A percentile compares a stretch with the other conserved stretches of the same genome.
phyloP scores from a whole-genome alignment of 2,329 filamentous ascomycete species.

The Fusarium heterosporum region DNA sequence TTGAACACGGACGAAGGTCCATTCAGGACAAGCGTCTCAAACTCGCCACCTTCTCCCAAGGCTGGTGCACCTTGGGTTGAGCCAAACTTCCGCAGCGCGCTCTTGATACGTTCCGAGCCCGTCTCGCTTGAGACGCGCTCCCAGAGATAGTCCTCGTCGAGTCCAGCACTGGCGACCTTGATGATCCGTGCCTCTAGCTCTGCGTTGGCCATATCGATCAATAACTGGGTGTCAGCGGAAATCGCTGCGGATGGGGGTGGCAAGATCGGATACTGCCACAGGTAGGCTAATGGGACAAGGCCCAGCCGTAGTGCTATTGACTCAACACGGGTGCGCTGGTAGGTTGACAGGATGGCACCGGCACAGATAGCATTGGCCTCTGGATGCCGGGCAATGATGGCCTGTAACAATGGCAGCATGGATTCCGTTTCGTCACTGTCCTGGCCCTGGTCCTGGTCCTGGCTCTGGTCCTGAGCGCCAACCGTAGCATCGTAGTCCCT shows the following conservation, averaged over 20 bases:
- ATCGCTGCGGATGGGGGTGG: conserved; percentile 58
- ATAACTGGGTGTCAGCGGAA: conserved; percentile 66
- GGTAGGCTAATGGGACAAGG: conserved; percentile 82
- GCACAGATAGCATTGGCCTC: conserved; percentile 87
- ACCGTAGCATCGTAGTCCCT: conserved; percentile 71
- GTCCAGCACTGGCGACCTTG: conserved; percentile 91
- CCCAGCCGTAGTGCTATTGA: conserved; percentile 88
- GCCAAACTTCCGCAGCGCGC: conserved; percentile 75
- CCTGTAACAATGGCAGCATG: conserved; percentile 78
- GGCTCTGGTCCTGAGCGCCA: conserved; percentile 29
- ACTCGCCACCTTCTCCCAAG: conserved; percentile 94
- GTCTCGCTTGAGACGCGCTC: conserved; percentile 74
- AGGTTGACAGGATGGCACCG: conserved; percentile 93
- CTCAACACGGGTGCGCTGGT: conserved; percentile 96
- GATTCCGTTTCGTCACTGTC: conserved; percentile 88
- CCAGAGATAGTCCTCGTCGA: conserved; percentile 86
- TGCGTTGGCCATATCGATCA: conserved; percentile 83
- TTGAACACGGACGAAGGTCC: conserved; percentile 81
- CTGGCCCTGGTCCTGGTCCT: conserved; percentile 29
- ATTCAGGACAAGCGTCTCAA: conserved; percentile 89
- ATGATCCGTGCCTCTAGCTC: conserved; percentile 91
- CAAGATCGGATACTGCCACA: conserved; percentile 91
- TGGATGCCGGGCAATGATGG: conserved; percentile 76
- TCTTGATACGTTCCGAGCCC: conserved; percentile 61
- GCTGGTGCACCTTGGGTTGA: conserved; percentile 72